Conservation (phyloP, 495 filamentous ascomycete genomes). For the Penicillium simplicissimum region DNA sequence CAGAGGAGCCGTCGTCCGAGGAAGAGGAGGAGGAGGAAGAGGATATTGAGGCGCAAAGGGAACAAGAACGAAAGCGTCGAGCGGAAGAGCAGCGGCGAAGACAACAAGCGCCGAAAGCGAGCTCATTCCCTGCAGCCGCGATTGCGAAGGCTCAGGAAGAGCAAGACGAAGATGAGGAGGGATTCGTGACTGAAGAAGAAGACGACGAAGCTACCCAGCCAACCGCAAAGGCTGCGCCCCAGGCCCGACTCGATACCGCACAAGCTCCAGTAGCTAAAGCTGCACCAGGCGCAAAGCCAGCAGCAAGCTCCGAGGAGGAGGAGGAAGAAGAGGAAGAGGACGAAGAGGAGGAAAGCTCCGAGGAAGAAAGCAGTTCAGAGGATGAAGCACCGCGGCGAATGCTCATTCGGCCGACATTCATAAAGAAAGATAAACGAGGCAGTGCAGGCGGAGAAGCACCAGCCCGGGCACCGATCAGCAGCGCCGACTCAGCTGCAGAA, state of each 20-base stretch:
- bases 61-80: slow-evolving; percentile 36
- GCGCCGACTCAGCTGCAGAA: slow-evolving; percentile 52
- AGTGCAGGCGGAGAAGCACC: slow-evolving; percentile 21
- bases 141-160: slow-evolving; percentile 32
- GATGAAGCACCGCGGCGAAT: slow-evolving; percentile 75
- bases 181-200: slow-evolving; percentile 69
- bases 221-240: slow-evolving; percentile 38
- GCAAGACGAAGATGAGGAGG: slow-evolving; percentile 65
- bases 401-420: slow-evolving; percentile 86
- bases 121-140: slow-evolving; percentile 52
- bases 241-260: slow-evolving; percentile 11
- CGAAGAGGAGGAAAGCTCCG: slow-evolving; percentile 50
- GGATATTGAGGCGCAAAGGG: slow-evolving; percentile 47
- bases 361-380: slow-evolving; percentile 62
- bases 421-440: slow-evolving; percentile 76
- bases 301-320: slow-evolving; percentile 63
- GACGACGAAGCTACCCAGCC: slow-evolving; percentile 35
- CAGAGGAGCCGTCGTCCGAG: slow-evolving; percentile 65
- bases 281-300: slow-evolving; percentile 19
- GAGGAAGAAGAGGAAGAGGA: slow-evolving; percentile 53
- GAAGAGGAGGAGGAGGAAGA: slow-evolving; percentile 62
- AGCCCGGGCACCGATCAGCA: slow-evolving; percentile 28
- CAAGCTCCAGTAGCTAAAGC: slow-evolving; percentile 8
- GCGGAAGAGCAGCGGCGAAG: slow-evolving; percentile 34
- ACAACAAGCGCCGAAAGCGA: slow-evolving; percentile 62